phyloP scores from a whole-genome alignment of 345 rosid genomes.

The Boechera divaricarpa region DNA sequence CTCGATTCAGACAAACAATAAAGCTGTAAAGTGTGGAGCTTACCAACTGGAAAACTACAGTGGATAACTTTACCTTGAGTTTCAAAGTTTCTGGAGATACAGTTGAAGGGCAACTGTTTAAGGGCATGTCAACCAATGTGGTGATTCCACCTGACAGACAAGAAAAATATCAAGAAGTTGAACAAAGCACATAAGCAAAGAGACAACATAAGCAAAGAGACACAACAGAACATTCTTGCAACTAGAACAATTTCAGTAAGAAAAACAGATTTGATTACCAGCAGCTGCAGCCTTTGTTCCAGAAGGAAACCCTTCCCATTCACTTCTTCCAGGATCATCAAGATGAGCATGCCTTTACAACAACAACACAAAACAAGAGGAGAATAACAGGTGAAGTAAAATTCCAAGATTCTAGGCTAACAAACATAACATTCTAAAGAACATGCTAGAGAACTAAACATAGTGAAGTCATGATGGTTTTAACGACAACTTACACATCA shows the following conservation, averaged over 20 bases:
- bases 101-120: constrained; percentile 82
- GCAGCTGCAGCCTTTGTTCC: constrained; percentile 99
- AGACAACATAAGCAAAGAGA: neutral
- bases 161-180: constrained; percentile 1
- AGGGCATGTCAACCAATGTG: constrained; percentile 90
- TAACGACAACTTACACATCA: constrained; percentile 67
- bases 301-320: constrained; percentile 98
- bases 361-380: constrained; percentile 18
- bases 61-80: constrained; percentile 62
- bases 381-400: constrained; percentile 8
- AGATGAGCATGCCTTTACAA: constrained; percentile 81
- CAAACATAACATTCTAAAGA: neutral
- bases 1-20: constrained; percentile 13
- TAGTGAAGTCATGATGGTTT: neutral
- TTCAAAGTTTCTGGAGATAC: constrained; percentile 76
- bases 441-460: neutral
- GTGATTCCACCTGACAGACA: constrained; percentile 76
- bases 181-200: neutral
- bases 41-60: constrained; percentile 3
- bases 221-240: constrained; percentile 17
- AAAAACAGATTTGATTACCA: constrained; percentile 51
- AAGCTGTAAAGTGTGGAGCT: neutral
- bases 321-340: constrained; percentile 97
- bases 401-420: neutral
- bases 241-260: neutral